Evolutionary conservation across 306 rosid species (phyloP), one percentile per base, ranked within the genome.

Genomic region (Pyrus betulifolia): DNA sequence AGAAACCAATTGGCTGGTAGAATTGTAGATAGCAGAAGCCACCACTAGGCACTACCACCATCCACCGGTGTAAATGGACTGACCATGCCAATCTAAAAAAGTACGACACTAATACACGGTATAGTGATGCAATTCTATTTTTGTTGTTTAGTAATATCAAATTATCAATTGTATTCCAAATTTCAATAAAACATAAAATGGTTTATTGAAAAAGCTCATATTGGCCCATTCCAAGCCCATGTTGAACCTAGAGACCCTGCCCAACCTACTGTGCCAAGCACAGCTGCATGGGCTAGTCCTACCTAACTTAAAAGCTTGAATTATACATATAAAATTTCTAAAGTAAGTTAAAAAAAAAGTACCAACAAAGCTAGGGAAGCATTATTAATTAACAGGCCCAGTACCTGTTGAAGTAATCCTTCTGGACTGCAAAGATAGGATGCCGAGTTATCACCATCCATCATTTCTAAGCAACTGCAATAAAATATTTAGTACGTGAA

Each of bases 391-490:
- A 21, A 8, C 33, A 25, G 46, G 15, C 18, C 55, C 18, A 17
- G 52, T 67, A 83, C 86, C 78, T 79, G 86, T 71, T 75, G 38
- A 0, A 33, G 38, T 1, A 33, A 33, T 33, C 38, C 7, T 33
- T 33, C 1, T 33, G 0, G 1, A 68, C 86, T 79, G 60, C 83
- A 79, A 35, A 71, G 65, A 71, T 42, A 76, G 72, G 74, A 49
- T 65, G 69, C 12, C 1, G 78, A 67, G 18, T 67, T 71, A 33
- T 83, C 86, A 14, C 25, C 28, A 55, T 83, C 86, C 81, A 9
- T 21, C 86, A 83, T 83, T 76, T 71, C 81, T 44, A 79, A 79
- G 83, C 86, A 69, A 61, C 83, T 83, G 54, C 33, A 74, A 55
- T 46, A 57, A 60, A 60, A 45, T 69, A 70, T 69, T 45, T 58